Conservation (phyloP, 2,329 filamentous ascomycete genomes). For the Exophiala dermatitidis region DNA sequence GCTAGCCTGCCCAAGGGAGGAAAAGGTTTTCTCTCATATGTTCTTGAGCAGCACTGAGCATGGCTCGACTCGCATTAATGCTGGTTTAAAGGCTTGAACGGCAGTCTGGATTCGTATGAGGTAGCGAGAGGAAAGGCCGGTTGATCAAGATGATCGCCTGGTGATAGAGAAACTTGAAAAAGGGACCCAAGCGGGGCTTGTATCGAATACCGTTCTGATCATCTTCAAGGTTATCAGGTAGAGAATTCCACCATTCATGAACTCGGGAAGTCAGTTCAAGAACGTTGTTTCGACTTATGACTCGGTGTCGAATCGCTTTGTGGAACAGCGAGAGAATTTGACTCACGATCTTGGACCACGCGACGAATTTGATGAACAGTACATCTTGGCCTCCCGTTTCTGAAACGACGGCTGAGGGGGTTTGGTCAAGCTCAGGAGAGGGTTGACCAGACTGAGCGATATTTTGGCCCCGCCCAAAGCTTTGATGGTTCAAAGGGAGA, state of each 20-base stretch:
- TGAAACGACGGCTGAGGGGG: background rate
- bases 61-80: background rate
- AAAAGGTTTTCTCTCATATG: background rate
- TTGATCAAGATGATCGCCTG: background rate
- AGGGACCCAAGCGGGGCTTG: background rate
- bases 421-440: no score
- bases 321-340: conserved; percentile 35
- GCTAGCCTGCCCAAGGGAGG: background rate
- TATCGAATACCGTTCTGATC: background rate
- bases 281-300: conserved; percentile 30
- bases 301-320: conserved; percentile 33
- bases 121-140: background rate
- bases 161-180: background rate
- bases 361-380: conserved; percentile 7
- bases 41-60: background rate
- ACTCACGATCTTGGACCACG: conserved; percentile 33
- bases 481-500: background rate
- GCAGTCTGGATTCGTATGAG: background rate
- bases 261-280: conserved; percentile 34
- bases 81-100: background rate
- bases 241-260: conserved; percentile 36
- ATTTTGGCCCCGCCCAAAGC: background rate
- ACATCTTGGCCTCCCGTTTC: conserved; percentile 32
- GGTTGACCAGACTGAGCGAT: background rate
- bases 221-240: conserved; percentile 22